These are phyloP conservation scores for Jatropha curcas DNA, from an alignment of 345 rosid species.

Conservation along the genomic window DNA sequence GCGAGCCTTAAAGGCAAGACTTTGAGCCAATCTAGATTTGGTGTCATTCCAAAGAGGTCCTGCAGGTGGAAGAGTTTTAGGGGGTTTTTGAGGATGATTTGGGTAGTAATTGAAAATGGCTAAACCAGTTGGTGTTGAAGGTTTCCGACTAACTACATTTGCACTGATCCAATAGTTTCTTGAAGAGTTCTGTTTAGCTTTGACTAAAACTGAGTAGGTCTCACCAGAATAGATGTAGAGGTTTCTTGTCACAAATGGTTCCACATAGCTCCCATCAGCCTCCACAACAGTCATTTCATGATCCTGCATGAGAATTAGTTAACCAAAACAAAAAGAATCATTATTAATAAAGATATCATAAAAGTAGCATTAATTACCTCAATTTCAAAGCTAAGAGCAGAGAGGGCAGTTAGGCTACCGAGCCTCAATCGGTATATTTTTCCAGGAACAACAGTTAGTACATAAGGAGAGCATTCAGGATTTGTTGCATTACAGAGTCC, in stretches of 20 bases:
- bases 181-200: slow-evolving; percentile 7
- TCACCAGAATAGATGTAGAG: slow-evolving; percentile 14
- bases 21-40: neutral
- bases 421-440: slow-evolving; percentile 9
- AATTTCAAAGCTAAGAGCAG: slow-evolving; percentile 17
- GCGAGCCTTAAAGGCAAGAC: neutral
- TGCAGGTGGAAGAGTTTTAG: neutral
- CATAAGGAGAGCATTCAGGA: neutral
- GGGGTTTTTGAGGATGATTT: neutral
- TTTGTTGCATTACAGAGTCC: neutral
- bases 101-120: slow-evolving; percentile 26
- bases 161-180: slow-evolving; percentile 17
- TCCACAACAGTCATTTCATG: slow-evolving; percentile 19
- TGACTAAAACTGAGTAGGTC: slow-evolving; percentile 3
- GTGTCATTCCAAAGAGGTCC: slow-evolving; percentile 28
- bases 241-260: slow-evolving; percentile 8
- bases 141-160: slow-evolving; percentile 7
- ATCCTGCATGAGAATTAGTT: neutral
- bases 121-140: slow-evolving; percentile 16
- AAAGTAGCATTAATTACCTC: neutral
- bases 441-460: neutral
- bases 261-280: slow-evolving; percentile 12
- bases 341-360: neutral
- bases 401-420: slow-evolving; percentile 7
- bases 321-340: neutral